Evolutionary conservation across 192 early-diverging fungal genomes (phyloP).

Genomic region (Coemansia sp.): DNA sequence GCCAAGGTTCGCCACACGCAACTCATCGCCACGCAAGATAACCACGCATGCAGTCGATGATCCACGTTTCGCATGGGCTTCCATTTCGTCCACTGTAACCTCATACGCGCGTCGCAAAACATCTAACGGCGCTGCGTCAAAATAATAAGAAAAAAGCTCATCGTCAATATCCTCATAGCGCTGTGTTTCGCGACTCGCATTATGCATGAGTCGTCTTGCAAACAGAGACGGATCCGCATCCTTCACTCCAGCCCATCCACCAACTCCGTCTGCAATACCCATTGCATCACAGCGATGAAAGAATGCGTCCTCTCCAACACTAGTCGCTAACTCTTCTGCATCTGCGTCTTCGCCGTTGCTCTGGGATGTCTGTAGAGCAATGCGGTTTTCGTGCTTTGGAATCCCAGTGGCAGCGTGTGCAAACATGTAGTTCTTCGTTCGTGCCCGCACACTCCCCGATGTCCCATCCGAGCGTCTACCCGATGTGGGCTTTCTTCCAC

Average conservation of each 20-base stretch:
- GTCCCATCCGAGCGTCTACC: conserved; percentile 29
- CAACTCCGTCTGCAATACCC: conserved; percentile 94
- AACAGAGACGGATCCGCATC: conserved; percentile 89
- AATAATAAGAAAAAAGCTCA: conserved; percentile 75
- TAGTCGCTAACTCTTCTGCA: conserved; percentile 61
- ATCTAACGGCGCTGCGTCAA: conserved; percentile 76
- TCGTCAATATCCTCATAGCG: conserved; percentile 82
- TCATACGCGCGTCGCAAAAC: conserved; percentile 80
- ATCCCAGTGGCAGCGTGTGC: conserved; percentile 60
- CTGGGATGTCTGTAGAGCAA: conserved; percentile 18
- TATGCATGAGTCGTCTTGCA: conserved; percentile 93
- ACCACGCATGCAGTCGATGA: conserved; percentile 89
- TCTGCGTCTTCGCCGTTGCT: neutral
- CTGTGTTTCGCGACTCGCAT: conserved; percentile 77
- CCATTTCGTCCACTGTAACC: conserved; percentile 68
- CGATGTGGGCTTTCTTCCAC: conserved; percentile 1
- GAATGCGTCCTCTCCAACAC: conserved; percentile 93
- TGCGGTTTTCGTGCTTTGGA: conserved; percentile 51
- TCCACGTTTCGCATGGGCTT: conserved; percentile 70
- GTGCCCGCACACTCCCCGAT: conserved; percentile 6
- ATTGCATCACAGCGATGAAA: conserved; percentile 83
- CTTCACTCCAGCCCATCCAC: conserved; percentile 82
- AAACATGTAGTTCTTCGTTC: conserved; percentile 57
- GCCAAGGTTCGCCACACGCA: conserved; percentile 92
- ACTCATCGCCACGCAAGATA: conserved; percentile 85